Evolutionary conservation across 2,329 filamentous ascomycete species (phyloP), one percentile per base, ranked within the genome.

Genomic region (Neoarthrinium moseri): DNA sequence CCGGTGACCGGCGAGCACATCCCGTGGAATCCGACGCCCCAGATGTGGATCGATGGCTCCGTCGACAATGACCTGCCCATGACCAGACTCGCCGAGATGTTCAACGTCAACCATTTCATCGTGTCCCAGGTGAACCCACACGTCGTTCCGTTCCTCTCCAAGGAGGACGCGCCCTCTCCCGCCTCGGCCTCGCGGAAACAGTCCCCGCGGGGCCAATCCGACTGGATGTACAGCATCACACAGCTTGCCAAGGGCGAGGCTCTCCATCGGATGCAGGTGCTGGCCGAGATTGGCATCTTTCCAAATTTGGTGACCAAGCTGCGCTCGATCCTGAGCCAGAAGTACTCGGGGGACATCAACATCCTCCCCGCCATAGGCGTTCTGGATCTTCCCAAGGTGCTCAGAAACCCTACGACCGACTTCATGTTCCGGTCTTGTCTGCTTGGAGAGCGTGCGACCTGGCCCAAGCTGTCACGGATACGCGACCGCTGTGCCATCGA

Each of bases 31-130:
- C 87, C 90, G 12, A 86, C 86, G 4, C 86, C 89, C 22, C 87
- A 91, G 61, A 82, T 83, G 53, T 96, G 89, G 80, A 95, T 97
- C 42, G 92, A 97, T 62, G 92, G 92, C 1, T 96, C 91, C 1
- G 89, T 97, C 18, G 91, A 96, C 62, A 94, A 94, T 49, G 92
- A 97, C 64, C 73, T 97, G 3, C 92, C 92, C 2, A 95, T 95
- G 83, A 90, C 86, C 17, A 82, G 89, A 2, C 74, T 97, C 13
- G 84, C 91, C 1, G 91, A 96, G 61, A 91, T 96, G 87, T 96
- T 96, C 73, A 96, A 96, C 60, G 91, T 96, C 62, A 96, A 96
- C 60, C 92, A 96, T 63, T 96, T 96, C 61, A 96, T 97, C 55
- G 92, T 96, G 15, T 96, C 91, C 0, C 92, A 97, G 63, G 91